These are phyloP conservation scores for Kewa caespitosa DNA, from an alignment of 179 eudicot genomes.

Conservation along the genomic window DNA sequence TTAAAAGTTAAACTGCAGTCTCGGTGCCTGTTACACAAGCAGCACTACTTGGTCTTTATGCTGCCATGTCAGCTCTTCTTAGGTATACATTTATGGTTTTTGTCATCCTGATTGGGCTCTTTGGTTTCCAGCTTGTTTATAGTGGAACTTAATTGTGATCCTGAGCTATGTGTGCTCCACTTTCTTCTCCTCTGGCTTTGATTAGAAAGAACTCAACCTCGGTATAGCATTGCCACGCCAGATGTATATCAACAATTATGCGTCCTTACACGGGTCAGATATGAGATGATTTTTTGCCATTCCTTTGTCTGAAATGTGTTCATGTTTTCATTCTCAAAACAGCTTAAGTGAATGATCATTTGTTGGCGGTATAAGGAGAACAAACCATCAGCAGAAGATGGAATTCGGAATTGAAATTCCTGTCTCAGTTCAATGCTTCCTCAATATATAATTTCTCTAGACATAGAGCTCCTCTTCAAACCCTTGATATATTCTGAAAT, in stretches of 20 bases:
- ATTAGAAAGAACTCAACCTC: not conserved
- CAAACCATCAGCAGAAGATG: not conserved
- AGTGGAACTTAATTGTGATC: not conserved
- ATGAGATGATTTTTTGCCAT: not conserved
- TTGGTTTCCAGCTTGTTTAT: not conserved
- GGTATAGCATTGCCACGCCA: not conserved
- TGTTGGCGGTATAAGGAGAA: not conserved
- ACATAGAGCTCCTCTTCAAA: too few species aligned
- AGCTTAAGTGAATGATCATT: not conserved
- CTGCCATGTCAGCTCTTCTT: too few species aligned
- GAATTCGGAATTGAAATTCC: not conserved
- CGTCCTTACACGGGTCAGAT: not conserved
- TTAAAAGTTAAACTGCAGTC: too few species aligned
- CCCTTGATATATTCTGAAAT: not conserved
- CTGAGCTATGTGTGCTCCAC: not conserved
- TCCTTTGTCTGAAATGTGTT: not conserved
- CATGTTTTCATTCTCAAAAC: not conserved
- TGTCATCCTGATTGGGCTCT: not conserved
- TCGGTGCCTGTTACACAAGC: too few species aligned
- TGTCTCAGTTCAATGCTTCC: not conserved
- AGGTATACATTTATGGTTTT: too few species aligned
- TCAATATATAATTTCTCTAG: too few species aligned
- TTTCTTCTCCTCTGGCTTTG: not conserved
- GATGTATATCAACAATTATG: not conserved
- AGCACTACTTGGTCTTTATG: too few species aligned